Conservation (phyloP, 352 stramenopile species). For the Globisporangium uncinulatum region DNA sequence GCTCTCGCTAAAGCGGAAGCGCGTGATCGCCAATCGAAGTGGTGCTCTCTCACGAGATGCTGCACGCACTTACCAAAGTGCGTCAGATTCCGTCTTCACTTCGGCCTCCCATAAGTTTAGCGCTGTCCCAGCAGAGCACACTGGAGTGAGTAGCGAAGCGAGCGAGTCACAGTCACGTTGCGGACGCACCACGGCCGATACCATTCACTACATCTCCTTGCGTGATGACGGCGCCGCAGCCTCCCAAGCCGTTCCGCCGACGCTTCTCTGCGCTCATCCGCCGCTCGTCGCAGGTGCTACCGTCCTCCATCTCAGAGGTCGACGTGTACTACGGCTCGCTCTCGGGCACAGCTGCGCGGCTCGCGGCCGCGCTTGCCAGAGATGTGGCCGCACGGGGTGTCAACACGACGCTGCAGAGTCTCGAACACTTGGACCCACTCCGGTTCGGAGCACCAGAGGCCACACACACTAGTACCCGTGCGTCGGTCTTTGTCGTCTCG, state of each 20-base stretch:
- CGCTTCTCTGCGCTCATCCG: constrained; percentile 2
- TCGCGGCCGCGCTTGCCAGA: constrained; percentile 74
- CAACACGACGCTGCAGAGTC: constrained; percentile 62
- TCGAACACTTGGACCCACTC: constrained; percentile 76
- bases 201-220: not conserved
- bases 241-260: not conserved
- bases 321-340: constrained; percentile 94
- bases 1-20: too few species aligned
- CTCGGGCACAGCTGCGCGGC: constrained; percentile 92
- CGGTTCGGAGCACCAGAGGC: constrained; percentile 22
- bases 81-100: too few species aligned
- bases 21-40: too few species aligned
- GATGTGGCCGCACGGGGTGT: constrained; percentile 61
- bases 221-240: not conserved
- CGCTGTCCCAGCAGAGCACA: too few species aligned
- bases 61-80: too few species aligned
- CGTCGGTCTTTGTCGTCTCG: constrained; percentile 90
- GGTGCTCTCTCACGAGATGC: too few species aligned
- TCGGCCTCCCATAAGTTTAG: too few species aligned
- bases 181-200: too few species aligned
- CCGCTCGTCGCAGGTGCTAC: constrained; percentile 10
- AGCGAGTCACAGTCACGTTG: too few species aligned
- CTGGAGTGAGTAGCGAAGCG: too few species aligned
- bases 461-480: constrained; percentile 10
- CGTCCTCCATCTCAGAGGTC: constrained; percentile 35